Percentiles rank a stretch among this genome's conserved stretches.
These are phyloP conservation scores for Suillus clintonianus DNA, from an alignment of 768 basidiomycete genomes.

Conservation along the genomic window DNA sequence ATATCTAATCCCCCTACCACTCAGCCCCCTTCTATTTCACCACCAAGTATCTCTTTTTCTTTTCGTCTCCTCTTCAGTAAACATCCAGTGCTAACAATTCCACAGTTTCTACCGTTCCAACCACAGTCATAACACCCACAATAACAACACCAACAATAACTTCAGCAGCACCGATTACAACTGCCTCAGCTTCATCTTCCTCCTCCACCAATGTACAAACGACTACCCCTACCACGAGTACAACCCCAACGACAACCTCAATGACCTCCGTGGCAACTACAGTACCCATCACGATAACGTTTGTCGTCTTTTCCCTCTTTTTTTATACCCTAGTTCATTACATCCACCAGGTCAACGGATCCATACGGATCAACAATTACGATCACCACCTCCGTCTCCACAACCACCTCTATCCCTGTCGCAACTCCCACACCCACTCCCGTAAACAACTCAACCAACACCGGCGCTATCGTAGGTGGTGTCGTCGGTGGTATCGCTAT, in stretches of 20 bases:
- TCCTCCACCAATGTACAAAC: not conserved
- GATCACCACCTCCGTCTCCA: conserved; percentile 20
- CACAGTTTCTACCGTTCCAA: too few relatives aligned
- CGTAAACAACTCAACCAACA: conserved; percentile 4
- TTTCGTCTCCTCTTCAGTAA: not conserved
- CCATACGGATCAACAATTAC: conserved; percentile 18
- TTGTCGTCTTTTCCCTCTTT: conserved; percentile 7
- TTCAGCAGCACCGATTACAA: not conserved
- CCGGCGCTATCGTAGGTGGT: conserved; percentile 51
- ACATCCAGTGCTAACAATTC: not conserved
- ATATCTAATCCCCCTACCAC: not conserved
- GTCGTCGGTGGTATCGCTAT: conserved; percentile 48
- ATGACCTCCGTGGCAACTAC: not conserved
- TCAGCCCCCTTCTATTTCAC: not conserved
- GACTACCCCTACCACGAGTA: not conserved
- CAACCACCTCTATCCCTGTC: conserved; percentile 15
- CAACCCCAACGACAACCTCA: conserved; percentile 1
- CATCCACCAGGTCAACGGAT: conserved; percentile 23
- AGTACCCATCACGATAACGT: conserved; percentile 20
- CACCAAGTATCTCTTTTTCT: not conserved
- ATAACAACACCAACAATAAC: not conserved
- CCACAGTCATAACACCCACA: not conserved
- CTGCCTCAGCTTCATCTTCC: not conserved
- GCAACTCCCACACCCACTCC: not conserved
- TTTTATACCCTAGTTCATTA: not conserved